Evolutionary conservation across 345 rosid genomes (phyloP).

Genomic region (Eucalyptus tenuipes): DNA sequence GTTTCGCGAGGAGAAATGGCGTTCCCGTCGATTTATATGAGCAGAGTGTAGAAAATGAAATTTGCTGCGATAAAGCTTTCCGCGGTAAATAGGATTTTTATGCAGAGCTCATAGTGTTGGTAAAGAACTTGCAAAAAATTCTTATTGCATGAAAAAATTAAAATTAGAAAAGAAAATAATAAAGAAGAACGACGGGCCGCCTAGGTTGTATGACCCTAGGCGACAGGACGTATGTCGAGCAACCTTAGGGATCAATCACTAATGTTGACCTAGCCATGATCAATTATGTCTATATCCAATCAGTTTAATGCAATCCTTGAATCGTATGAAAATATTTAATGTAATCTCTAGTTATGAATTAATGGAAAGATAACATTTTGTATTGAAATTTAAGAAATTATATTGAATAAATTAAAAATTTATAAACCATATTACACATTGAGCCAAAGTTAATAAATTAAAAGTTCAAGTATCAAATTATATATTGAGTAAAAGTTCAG

Average conservation of each 20-base stretch:
- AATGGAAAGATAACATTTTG: too few relatives aligned
- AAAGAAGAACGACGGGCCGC: background rate
- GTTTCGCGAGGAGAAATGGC: background rate
- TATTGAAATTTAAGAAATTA: too few relatives aligned
- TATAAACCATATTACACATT: accelerated
- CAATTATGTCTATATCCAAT: accelerated
- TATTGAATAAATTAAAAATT: too few relatives aligned
- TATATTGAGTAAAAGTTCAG: accelerated
- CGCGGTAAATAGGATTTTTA: background rate
- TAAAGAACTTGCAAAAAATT: background rate
- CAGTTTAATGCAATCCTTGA: too few relatives aligned
- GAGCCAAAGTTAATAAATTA: too few relatives aligned
- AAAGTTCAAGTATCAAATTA: too few relatives aligned
- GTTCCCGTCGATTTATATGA: background rate
- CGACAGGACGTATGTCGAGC: accelerated
- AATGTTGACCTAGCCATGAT: background rate
- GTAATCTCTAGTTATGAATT: too few relatives aligned
- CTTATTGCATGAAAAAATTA: background rate
- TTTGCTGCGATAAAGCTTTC: background rate
- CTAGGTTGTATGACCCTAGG: too few relatives aligned
- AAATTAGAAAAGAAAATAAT: too few relatives aligned
- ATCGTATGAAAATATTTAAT: too few relatives aligned
- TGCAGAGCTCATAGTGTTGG: background rate
- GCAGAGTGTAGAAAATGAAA: background rate
- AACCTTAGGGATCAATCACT: accelerated